Evolutionary conservation across 257 asterid genomes (phyloP), one percentile per base, ranked within the genome.

Genomic region (Misopates orontium): DNA sequence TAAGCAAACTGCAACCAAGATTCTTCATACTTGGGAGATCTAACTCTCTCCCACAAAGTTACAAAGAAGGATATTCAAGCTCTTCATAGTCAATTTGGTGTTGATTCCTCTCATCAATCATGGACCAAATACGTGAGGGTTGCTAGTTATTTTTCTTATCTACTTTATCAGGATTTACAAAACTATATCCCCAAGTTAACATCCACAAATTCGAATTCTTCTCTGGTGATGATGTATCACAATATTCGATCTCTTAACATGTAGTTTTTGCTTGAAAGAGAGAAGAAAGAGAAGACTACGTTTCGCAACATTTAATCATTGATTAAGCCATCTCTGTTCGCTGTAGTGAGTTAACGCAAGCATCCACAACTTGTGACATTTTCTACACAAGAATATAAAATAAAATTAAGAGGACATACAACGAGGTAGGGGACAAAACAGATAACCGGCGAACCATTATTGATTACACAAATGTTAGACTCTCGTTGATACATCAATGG

Each of bases 1-100:
- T 21, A 51, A 70, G 45, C 62, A 65, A 64, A 64, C n/a, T n/a
- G n/a, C n/a, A n/a, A n/a, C n/a, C 56, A 65, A 48, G 52, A 55
- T 17, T n/a, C 14, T 20, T 60, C 15, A 24, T 56, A 50, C 9
- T 59, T 56, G 62, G 22, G 50, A 21, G 31, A 44, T 47, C 12
- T 52, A 48, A 28, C 24, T 41, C 31, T 36, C 68, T 39, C 66
- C 48, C 53, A 41, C 24, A 56, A 60, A 31, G 56, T 55, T 61
- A 58, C 5, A 56, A 40, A 67, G 22, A 45, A 52, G 51, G 62
- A 58, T 52, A 48, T 22, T 48, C 15, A 2, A 54, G 52, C 53
- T 58, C 36, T 39, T 57, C 64, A 57, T 48, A 32, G 57, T 41
- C 63, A 20, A 19, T 24, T 40, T 60, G 42, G 56, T 21, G 15